Evolutionary conservation across 306 rosid genomes (phyloP).

Genomic region (Mimosa pudica): DNA sequence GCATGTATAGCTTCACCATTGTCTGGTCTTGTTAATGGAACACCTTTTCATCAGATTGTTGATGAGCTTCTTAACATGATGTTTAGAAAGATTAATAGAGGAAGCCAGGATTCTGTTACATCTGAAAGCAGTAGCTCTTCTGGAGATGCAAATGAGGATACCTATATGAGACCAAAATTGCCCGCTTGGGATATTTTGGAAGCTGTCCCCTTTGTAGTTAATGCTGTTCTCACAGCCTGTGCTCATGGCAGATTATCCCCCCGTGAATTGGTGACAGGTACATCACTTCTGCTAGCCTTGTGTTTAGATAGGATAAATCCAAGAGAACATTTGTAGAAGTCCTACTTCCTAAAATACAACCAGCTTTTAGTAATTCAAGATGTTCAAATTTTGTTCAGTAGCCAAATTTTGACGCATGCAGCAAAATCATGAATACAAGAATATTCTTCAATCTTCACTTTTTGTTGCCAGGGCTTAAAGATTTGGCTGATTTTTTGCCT

Average conservation of each 20-base stretch:
- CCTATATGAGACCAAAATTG: constrained; percentile 72
- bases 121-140: constrained; percentile 89
- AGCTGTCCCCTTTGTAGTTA: constrained; percentile 92
- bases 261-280: constrained; percentile 95
- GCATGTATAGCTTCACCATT: constrained; percentile 92
- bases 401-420: constrained; percentile 3
- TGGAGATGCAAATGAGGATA: constrained; percentile 70
- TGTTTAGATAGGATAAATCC: background rate
- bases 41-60: constrained; percentile 79
- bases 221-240: constrained; percentile 95
- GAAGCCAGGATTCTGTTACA: constrained; percentile 57
- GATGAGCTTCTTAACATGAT: constrained; percentile 91
- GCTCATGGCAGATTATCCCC: constrained; percentile 94
- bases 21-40: constrained; percentile 86
- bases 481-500: constrained; percentile 94
- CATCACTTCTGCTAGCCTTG: constrained; percentile 16
- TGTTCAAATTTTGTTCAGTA: background rate
- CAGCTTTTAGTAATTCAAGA: background rate
- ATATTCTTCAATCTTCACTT: background rate
- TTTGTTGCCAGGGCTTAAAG: constrained; percentile 80
- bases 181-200: constrained; percentile 99
- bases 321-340: background rate
- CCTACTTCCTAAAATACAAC: background rate
- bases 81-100: constrained; percentile 67
- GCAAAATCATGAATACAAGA: constrained; percentile 5